Percentiles rank a stretch among this genome's conserved stretches.
Evolutionary conservation across 2,329 filamentous ascomycete genomes (phyloP).

Genomic region (Paramyrothecium sp.): DNA sequence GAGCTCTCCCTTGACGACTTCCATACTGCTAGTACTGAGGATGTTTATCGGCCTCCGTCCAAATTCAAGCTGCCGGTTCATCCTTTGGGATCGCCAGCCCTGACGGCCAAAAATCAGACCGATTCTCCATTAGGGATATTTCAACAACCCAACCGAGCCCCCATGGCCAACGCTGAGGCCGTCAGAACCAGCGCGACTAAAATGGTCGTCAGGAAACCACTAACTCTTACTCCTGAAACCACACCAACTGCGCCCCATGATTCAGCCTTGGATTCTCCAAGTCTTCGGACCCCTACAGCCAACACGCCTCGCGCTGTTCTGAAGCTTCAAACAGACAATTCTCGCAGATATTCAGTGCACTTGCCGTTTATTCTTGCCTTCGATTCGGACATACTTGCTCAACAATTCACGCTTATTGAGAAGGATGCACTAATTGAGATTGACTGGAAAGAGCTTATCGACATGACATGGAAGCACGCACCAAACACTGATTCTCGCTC

Average conservation of each 20-base stretch:
- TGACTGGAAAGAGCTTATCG: conserved; percentile 84
- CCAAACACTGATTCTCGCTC: conserved; percentile 65
- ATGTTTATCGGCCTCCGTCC: conserved; percentile 5
- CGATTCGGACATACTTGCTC: conserved; percentile 73
- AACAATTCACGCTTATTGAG: conserved; percentile 83
- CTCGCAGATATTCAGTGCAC: conserved; percentile 53
- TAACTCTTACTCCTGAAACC: conserved; percentile 44
- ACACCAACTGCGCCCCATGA: conserved; percentile 42
- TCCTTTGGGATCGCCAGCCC: conserved; percentile 27
- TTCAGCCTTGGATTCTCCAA: conserved; percentile 13
- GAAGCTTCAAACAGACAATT: conserved; percentile 23
- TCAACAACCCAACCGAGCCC: background rate
- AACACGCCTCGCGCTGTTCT: conserved; percentile 28
- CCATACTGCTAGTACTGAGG: conserved; percentile 26
- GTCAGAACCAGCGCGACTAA: background rate
- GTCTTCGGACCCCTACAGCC: conserved; percentile 4
- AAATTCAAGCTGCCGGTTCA: conserved; percentile 28
- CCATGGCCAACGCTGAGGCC: background rate
- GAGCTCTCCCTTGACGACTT: conserved; percentile 55
- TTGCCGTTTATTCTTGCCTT: conserved; percentile 80
- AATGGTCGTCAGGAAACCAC: conserved; percentile 14
- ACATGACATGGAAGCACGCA: conserved; percentile 76
- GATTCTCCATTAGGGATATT: conserved; percentile 28
- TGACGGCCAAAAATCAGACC: conserved; percentile 26
- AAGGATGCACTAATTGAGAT: conserved; percentile 84